Evolutionary conservation across 192 early-diverging fungal genomes (phyloP), one percentile per base, ranked within the genome.

Genomic region (Backusella liffmaniae): DNA sequence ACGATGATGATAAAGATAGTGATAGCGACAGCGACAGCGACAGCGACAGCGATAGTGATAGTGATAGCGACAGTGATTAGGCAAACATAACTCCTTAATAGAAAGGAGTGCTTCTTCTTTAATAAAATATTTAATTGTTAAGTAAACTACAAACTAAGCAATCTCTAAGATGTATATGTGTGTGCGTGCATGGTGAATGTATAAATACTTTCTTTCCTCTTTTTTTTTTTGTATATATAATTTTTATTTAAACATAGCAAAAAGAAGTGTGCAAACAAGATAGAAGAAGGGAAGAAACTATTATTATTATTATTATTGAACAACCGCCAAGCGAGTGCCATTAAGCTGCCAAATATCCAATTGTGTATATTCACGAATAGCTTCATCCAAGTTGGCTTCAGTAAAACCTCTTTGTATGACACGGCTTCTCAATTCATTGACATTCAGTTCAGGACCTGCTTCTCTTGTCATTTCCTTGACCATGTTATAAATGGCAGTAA

Each of bases 391-490:
- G 78, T 97, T 92, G 44, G 88, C 87, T 62, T 94, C 90, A 62
- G 89, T 94, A 77, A 84, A 96, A 21, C 95, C 94, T 74, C 91
- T 92, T 30, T 90, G 88, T 44, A 92, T 84, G 35, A 94, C 90
- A 34, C 91, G 89, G 37, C 91, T 89, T 41, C 88, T 82, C 26
- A 96, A 82, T 51, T 88, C 89, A 18, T 85, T 77, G 77, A 95
- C 85, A 68, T 85, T 86, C 10, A 92, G 82, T 12, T 86, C 75
- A 16, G 75, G 75, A 41, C 84, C 86, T 68, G 88, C 75, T 16
- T 87, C 86, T 8, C 92, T 86, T 72, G 86, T 86, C 88, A 94
- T 91, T 49, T 91, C 88, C 30, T 90, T 90, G 78, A 99, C 91
- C 62, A 96, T 83, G 18, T 91, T 83, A 80, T 90, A 96, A 82